A percentile compares a stretch with the other conserved stretches of the same genome.
Conservation (phyloP, 2,329 filamentous ascomycete species). For the Colletotrichum gloeosporioides region DNA sequence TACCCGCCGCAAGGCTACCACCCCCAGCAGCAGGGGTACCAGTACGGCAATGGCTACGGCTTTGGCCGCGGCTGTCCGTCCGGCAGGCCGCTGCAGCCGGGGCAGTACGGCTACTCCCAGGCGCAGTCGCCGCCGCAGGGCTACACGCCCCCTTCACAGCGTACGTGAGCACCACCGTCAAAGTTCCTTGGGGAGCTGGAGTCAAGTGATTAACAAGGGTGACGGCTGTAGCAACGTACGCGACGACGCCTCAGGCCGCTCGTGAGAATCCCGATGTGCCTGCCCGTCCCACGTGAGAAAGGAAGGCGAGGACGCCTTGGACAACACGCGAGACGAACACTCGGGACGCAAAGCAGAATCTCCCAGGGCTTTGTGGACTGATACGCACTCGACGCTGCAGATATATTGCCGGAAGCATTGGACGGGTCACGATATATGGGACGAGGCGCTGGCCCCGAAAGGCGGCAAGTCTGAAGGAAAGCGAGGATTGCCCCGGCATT, state of each 20-base stretch:
- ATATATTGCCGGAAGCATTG: background rate
- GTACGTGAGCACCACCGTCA: background rate
- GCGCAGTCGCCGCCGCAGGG: background rate
- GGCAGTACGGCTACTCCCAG: background rate
- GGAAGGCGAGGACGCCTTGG: background rate
- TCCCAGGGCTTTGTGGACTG: background rate
- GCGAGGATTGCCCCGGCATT: background rate
- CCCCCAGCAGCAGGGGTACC: background rate
- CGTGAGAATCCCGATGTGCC: background rate
- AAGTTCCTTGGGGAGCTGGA: background rate
- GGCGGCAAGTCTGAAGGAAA: background rate
- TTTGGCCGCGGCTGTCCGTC: background rate
- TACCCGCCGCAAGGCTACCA: background rate
- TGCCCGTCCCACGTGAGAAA: background rate
- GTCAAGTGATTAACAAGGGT: background rate
- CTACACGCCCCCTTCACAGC: background rate
- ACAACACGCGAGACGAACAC: background rate
- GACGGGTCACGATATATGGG: background rate
- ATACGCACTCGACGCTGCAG: background rate
- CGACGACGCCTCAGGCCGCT: background rate
- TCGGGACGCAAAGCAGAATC: background rate
- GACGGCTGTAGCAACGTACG: constrained; percentile 1
- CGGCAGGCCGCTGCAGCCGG: background rate
- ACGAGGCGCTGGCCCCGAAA: background rate
- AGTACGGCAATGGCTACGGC: background rate